These are phyloP conservation scores for Penicilliopsis zonata DNA, from an alignment of 495 filamentous ascomycete species.

Conservation along the genomic window DNA sequence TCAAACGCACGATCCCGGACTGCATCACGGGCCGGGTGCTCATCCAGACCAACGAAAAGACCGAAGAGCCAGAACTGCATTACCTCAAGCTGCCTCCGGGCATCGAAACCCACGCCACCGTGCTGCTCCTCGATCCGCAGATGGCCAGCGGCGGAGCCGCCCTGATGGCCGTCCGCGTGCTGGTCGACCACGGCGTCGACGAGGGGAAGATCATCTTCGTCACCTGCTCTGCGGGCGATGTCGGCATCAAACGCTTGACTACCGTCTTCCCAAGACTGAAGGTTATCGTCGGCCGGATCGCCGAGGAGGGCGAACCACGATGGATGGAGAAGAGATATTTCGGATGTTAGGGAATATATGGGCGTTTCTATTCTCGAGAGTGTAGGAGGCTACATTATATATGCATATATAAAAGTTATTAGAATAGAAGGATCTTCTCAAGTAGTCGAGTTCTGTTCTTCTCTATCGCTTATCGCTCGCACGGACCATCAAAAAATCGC, in stretches of 20 bases:
- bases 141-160: conserved; percentile 90
- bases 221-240: conserved; percentile 71
- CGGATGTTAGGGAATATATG: conserved; percentile 43
- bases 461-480: too few species aligned
- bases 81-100: conserved; percentile 64
- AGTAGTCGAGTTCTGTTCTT: too few species aligned
- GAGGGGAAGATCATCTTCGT: conserved; percentile 81
- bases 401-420: too few species aligned
- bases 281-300: conserved; percentile 71
- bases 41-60: conserved; percentile 77
- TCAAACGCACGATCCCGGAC: conserved; percentile 82
- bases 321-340: conserved; percentile 80
- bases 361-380: too few species aligned
- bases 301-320: conserved; percentile 60
- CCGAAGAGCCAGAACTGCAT: conserved; percentile 84
- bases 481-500: conserved; percentile 1
- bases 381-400: too few species aligned
- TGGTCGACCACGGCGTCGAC: conserved; percentile 87
- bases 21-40: conserved; percentile 79
- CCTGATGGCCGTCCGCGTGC: conserved; percentile 88
- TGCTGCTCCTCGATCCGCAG: conserved; percentile 83
- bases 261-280: conserved; percentile 78
- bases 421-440: too few species aligned
- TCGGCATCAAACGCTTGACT: conserved; percentile 68
- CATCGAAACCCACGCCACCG: conserved; percentile 58